Conservation (phyloP, 208 protist species). For the Vickermania ingenoplastis region DNA sequence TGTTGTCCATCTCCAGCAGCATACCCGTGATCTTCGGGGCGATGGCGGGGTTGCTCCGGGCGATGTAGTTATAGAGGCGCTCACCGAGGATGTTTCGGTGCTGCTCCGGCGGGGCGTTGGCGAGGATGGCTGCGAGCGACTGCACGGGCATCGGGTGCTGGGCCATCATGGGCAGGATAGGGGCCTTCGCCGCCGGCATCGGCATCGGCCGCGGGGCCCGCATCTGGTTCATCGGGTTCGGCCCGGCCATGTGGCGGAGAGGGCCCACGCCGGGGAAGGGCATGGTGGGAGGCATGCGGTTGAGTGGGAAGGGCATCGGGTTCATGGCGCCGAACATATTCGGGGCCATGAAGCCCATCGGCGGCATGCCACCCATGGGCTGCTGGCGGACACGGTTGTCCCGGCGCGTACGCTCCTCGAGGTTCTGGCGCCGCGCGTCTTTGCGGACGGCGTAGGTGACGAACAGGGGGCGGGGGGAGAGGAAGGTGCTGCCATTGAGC, state of each 20-base stretch:
- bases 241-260: conserved; percentile 25
- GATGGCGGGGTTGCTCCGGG: conserved; percentile 65
- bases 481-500: conserved; percentile 93
- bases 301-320: conserved; percentile 63
- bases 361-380: conserved; percentile 22
- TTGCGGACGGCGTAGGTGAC: conserved; percentile 96
- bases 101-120: conserved; percentile 66
- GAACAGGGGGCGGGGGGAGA: conserved; percentile 95
- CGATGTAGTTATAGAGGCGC: conserved; percentile 94
- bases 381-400: conserved; percentile 54
- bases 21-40: conserved; percentile 99
- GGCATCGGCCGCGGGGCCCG: conserved; percentile 20
- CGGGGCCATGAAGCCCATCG: conserved; percentile 39
- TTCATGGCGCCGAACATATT: conserved; percentile 55
- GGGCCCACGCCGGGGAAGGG: conserved; percentile 17
- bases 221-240: conserved; percentile 72
- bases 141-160: conserved; percentile 32
- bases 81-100: conserved; percentile 96
- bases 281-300: conserved; percentile 65
- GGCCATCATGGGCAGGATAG: conserved; percentile 17
- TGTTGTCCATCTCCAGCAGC: conserved; percentile 97
- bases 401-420: conserved; percentile 86
- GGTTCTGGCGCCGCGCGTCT: conserved; percentile 91
- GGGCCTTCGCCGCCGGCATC: conserved; percentile 59
- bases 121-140: conserved; percentile 60